Evolutionary conservation across 192 early-diverging fungal genomes (phyloP), one percentile per base, ranked within the genome.

Genomic region (Coemansia sp.): DNA sequence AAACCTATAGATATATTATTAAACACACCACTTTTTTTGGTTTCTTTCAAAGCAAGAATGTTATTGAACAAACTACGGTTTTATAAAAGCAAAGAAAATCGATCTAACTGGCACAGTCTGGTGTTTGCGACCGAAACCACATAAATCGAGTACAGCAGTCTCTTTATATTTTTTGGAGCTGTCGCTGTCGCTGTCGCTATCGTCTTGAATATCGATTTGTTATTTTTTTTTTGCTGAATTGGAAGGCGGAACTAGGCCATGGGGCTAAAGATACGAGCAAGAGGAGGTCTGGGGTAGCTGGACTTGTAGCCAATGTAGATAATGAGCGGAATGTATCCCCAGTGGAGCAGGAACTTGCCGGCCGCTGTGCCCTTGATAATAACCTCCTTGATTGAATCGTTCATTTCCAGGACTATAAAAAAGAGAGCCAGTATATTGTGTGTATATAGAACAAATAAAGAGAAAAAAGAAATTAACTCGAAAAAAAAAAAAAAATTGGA

Each of bases 281-380:
- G 72, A 52, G 76, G 75, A 6, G 81, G 81, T 43, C 62, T 73
- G 14, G 81, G 81, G 51, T 71, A 70, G 75, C 74, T 80, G 36
- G 68, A 63, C 37, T 70, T 69, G 74, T 80, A 84, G 35, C 76
- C 77, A 59, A 84, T 71, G 54, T 73, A 79, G 57, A 84, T 45
- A 64, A 84, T 73, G 11, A 84, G 63, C n/a, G 76, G 82, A 59
- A 84, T 73, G 65, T 78, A 84, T 11, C 76, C 76, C 74, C 78
- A 84, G 74, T 80, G 78, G 11, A 84, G 33, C 7, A 80, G 61
- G 39, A 75, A 71, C 65, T 74, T 73, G 68, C 73, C 76, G 33
- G 73, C 52, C n/a, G 71, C 70, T 20, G 74, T 79, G 58, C 68
- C 65, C 61, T 55, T 74, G 62, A 76, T 61, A 59, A 84, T 71